Evolutionary conservation across 202 grass and related monocot genomes (phyloP).

Genomic region (Dendrocalamus latiflorus): DNA sequence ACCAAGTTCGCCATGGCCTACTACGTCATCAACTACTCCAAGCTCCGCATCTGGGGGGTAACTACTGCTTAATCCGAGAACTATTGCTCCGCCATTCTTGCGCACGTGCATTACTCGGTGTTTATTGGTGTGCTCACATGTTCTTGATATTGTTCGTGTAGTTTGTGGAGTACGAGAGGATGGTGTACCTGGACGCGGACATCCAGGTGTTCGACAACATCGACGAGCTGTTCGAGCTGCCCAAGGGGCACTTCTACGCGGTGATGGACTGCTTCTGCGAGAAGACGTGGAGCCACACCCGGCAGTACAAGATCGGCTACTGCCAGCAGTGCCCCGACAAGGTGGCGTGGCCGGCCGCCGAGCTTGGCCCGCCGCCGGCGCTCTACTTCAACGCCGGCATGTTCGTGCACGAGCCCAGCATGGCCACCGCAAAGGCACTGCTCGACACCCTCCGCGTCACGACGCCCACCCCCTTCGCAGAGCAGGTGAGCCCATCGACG

Average conservation of each 20-base stretch:
- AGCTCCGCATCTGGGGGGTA: too few species aligned
- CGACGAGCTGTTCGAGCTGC: conserved; percentile 79
- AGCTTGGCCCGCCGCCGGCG: conserved; percentile 63
- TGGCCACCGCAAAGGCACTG: conserved; percentile 49
- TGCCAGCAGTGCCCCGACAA: conserved; percentile 87
- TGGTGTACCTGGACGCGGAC: conserved; percentile 89
- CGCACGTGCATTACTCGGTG: too few species aligned
- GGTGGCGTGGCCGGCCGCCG: conserved; percentile 63
- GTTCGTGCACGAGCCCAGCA: conserved; percentile 91
- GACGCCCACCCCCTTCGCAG: conserved; percentile 64
- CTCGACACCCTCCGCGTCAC: conserved; percentile 53
- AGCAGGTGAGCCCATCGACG: conserved; percentile 40
- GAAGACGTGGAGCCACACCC: conserved; percentile 91
- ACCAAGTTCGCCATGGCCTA: too few species aligned
- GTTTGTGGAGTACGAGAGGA: conserved; percentile 92
- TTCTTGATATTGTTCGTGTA: too few species aligned
- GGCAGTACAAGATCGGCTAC: conserved; percentile 78
- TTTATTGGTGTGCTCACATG: too few species aligned
- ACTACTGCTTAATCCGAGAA: too few species aligned
- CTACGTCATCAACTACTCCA: too few species aligned
- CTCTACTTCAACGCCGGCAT: conserved; percentile 99
- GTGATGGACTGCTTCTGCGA: conserved; percentile 99
- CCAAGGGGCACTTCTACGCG: conserved; percentile 69
- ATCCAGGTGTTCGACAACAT: conserved; percentile 93
- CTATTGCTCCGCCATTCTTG: too few species aligned